A percentile compares a stretch with the other conserved stretches of the same genome.
phyloP scores from a whole-genome alignment of 345 rosid genomes.

The Boechera retrofracta region DNA sequence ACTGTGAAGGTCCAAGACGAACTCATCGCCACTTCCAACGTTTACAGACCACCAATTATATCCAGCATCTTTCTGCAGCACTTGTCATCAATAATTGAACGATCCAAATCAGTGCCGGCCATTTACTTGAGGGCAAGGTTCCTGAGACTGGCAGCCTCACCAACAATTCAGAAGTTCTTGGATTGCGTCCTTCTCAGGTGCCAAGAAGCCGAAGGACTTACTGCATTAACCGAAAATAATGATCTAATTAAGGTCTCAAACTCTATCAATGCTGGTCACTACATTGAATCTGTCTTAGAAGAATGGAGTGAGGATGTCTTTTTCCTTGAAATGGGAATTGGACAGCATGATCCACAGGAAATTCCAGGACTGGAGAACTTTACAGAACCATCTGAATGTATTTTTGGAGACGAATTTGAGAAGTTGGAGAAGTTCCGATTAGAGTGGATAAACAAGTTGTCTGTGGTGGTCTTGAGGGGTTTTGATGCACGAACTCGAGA shows the following conservation, averaged over 20 bases:
- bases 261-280: constrained; percentile 70
- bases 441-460: constrained; percentile 85
- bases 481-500: constrained; percentile 79
- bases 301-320: constrained; percentile 92
- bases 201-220: constrained; percentile 96
- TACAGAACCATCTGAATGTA: constrained; percentile 49
- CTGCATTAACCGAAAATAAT: constrained; percentile 80
- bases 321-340: constrained; percentile 75
- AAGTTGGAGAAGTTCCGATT: constrained; percentile 64
- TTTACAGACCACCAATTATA: constrained; percentile 71
- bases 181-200: constrained; percentile 74
- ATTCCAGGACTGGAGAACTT: constrained; percentile 33
- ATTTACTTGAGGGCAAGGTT: constrained; percentile 69
- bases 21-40: constrained; percentile 60
- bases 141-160: constrained; percentile 69
- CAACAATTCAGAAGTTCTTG: constrained; percentile 62
- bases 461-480: constrained; percentile 75
- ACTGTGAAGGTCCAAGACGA: constrained; percentile 66
- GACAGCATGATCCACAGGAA: constrained; percentile 51
- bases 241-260: constrained; percentile 79
- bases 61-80: constrained; percentile 58
- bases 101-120: constrained; percentile 70
- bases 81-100: constrained; percentile 67
- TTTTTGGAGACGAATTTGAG: constrained; percentile 63
- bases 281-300: constrained; percentile 68